Conservation (phyloP, 2,329 filamentous ascomycete species). For the Fusarium guadeloupense region DNA sequence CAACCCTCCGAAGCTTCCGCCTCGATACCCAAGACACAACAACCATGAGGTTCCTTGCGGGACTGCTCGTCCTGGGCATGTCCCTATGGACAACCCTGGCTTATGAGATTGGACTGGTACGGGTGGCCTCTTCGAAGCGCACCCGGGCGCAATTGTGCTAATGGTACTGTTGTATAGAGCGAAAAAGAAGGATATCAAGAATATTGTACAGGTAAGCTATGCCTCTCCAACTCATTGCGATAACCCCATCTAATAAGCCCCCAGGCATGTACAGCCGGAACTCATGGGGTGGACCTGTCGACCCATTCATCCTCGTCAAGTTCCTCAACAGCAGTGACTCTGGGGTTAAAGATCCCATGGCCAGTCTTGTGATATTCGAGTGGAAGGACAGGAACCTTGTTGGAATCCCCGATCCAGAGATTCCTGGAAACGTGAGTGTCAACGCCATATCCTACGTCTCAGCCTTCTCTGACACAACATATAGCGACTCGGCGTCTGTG, state of each 20-base stretch:
- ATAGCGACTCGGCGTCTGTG: constrained; percentile 71
- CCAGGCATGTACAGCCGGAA: constrained; percentile 91
- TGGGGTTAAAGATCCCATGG: constrained; percentile 72
- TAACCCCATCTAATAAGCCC: constrained; percentile 14
- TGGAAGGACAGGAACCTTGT: constrained; percentile 87
- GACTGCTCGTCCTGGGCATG: constrained; percentile 62
- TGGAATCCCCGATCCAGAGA: constrained; percentile 69
- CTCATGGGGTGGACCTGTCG: constrained; percentile 85
- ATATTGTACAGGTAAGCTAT: constrained; percentile 73
- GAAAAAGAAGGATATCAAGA: constrained; percentile 80
- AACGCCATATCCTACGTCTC: constrained; percentile 1
- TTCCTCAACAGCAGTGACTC: constrained; percentile 71
- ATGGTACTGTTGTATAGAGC: constrained; percentile 62
- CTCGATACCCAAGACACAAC: constrained; percentile 14
- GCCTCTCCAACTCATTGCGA: neutral
- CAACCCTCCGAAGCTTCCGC: constrained; percentile 22
- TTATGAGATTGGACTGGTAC: constrained; percentile 67
- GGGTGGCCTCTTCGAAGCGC: constrained; percentile 31
- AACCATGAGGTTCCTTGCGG: constrained; percentile 65
- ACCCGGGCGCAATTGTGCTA: constrained; percentile 28
- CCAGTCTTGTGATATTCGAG: constrained; percentile 91
- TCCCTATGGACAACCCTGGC: constrained; percentile 64
- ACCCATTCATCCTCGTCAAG: constrained; percentile 89
- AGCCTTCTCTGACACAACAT: constrained; percentile 17
- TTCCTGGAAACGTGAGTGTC: constrained; percentile 61